These are phyloP conservation scores for Knufia petricola DNA, from an alignment of 2,329 filamentous ascomycete genomes.

Conservation along the genomic window DNA sequence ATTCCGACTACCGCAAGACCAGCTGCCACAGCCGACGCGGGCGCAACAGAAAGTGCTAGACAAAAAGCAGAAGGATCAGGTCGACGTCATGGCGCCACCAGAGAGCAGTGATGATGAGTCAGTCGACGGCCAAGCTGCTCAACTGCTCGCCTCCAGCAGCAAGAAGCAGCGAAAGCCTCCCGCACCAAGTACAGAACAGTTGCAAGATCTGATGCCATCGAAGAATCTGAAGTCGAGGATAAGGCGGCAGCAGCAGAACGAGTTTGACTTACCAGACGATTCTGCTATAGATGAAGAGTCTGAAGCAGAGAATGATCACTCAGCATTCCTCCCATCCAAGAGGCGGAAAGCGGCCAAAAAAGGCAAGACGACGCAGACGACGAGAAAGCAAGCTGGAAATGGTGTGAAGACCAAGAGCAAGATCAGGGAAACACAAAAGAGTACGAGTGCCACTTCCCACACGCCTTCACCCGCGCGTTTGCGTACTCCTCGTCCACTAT, in stretches of 20 bases:
- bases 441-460: constrained; percentile 12
- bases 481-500: constrained; percentile 16
- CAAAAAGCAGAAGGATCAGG: background rate
- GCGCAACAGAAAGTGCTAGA: background rate
- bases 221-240: background rate
- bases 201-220: constrained; percentile 9
- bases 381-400: background rate
- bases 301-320: constrained; percentile 14
- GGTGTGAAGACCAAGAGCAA: constrained; percentile 11
- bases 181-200: constrained; percentile 4
- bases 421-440: constrained; percentile 19
- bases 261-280: constrained; percentile 20
- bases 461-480: constrained; percentile 14
- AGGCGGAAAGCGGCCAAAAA: constrained; percentile 10
- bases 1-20: constrained; percentile 10
- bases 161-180: constrained; percentile 7
- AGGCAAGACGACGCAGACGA: background rate
- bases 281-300: constrained; percentile 6
- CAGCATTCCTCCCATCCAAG: constrained; percentile 17
- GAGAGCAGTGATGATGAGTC: constrained; percentile 6
- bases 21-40: constrained; percentile 4
- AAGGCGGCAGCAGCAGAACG: background rate
- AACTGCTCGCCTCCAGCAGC: constrained; percentile 11
- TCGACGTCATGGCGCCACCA: constrained; percentile 19
- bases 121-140: constrained; percentile 11